A percentile compares a stretch with the other conserved stretches of the same genome.
phyloP scores from a whole-genome alignment of 163 green algal genomes.

The Chlorella variabilis region DNA sequence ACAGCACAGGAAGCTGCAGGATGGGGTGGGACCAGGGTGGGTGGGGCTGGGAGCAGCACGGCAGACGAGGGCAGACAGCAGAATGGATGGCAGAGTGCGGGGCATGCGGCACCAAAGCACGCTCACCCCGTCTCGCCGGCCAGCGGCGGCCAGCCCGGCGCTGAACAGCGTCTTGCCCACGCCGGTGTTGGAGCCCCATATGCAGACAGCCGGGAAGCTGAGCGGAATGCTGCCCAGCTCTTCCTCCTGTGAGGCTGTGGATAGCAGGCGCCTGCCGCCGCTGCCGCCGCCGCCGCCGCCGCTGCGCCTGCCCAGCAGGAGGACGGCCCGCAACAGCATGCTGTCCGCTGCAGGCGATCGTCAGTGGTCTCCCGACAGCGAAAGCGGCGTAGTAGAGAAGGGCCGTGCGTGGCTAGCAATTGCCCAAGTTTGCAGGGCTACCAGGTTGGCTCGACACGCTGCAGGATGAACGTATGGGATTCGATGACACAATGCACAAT shows the following conservation, averaged over 20 bases:
- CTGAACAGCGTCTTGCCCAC: slow-evolving; percentile 96
- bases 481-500: no score
- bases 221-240: slow-evolving; percentile 30
- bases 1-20: slow-evolving; percentile 61
- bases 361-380: no score
- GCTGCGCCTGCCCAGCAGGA: neutral
- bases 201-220: slow-evolving; percentile 47
- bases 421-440: no score
- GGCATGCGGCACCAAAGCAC: no score
- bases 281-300: neutral
- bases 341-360: no score
- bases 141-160: slow-evolving; percentile 74
- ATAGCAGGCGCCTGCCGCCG: neutral
- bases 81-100: neutral
- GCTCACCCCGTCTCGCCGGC: slow-evolving; percentile 50
- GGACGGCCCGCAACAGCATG: neutral
- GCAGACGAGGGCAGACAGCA: neutral
- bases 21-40: no score
- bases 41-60: no score
- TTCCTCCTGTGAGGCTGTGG: neutral
- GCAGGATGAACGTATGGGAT: no score
- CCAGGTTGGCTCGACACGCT: no score
- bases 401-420: no score
- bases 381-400: no score
- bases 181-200: slow-evolving; percentile 95